phyloP scores from a whole-genome alignment of 1,284 basidiomycete species.

The Cutaneotrichosporon cavernicola region DNA sequence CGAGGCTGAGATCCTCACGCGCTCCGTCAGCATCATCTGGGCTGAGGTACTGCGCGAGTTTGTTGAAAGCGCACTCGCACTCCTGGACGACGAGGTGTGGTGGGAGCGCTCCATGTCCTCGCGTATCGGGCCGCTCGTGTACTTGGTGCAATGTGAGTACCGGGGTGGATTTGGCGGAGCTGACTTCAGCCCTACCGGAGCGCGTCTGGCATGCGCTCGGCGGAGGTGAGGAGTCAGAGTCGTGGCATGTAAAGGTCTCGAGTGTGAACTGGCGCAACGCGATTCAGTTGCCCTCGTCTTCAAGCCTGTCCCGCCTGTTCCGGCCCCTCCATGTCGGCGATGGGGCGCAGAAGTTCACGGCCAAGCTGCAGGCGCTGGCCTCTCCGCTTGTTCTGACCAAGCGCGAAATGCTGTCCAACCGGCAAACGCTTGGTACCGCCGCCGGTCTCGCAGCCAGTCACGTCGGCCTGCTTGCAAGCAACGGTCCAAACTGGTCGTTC shows the following conservation, averaged over 20 bases:
- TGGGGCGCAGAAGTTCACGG: constrained; percentile 4
- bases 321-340: constrained; percentile 16
- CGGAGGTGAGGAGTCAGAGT: constrained; percentile 9
- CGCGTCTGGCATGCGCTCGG: constrained; percentile 39
- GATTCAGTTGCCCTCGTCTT: neutral
- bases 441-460: constrained; percentile 38
- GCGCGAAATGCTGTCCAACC: constrained; percentile 45
- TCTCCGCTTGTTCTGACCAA: constrained; percentile 48
- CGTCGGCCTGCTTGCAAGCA: constrained; percentile 45
- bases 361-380: constrained; percentile 33
- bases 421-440: constrained; percentile 33
- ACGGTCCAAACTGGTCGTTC: constrained; percentile 42
- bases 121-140: constrained; percentile 36
- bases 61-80: constrained; percentile 38
- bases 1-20: constrained; percentile 45
- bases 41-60: constrained; percentile 46
- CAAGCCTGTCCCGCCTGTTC: constrained; percentile 15
- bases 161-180: neutral
- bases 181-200: constrained; percentile 45
- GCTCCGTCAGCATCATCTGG: constrained; percentile 51
- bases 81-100: constrained; percentile 48
- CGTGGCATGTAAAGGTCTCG: constrained; percentile 19
- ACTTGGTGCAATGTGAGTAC: constrained; percentile 50
- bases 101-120: constrained; percentile 43
- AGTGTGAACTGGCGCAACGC: constrained; percentile 25